Percentiles rank a stretch among this genome's conserved stretches.
Evolutionary conservation across 257 asterid species (phyloP).

Genomic region (Knoxia roxburghii): DNA sequence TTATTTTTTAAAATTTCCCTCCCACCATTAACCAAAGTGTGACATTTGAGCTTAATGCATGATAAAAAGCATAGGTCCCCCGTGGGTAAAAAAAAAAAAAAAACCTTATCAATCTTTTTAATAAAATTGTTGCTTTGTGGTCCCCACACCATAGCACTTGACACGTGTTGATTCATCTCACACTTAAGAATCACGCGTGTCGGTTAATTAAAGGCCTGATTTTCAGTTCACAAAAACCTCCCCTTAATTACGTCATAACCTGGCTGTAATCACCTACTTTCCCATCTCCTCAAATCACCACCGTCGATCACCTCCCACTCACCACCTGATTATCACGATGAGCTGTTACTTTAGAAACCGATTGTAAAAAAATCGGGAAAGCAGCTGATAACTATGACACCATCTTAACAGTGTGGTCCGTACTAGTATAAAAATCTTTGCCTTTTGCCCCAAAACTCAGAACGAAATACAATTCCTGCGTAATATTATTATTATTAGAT

Average conservation of each 20-base stretch:
- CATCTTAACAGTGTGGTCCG: constrained; percentile 18
- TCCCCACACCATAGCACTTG: constrained; percentile 16
- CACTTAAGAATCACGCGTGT: constrained; percentile 26
- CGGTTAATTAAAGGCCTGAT: constrained; percentile 24
- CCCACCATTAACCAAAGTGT: constrained; percentile 14
- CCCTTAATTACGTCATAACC: constrained; percentile 11
- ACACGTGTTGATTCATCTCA: constrained; percentile 24
- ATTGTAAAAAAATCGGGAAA: neutral
- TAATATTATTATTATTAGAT: too few relatives aligned
- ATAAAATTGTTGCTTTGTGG: constrained; percentile 20
- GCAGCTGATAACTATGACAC: constrained; percentile 7
- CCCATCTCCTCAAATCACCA: neutral
- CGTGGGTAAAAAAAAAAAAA: too few relatives aligned
- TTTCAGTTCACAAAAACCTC: constrained; percentile 18
- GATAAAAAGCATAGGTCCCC: constrained; percentile 2
- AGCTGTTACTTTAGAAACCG: neutral
- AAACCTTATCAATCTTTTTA: constrained; percentile 20
- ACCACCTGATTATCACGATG: too few relatives aligned
- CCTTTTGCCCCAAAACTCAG: constrained; percentile 2
- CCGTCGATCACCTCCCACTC: neutral
- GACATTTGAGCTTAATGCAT: constrained; percentile 15
- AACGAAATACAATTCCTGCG: constrained; percentile 12
- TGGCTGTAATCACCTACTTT: constrained; percentile 9
- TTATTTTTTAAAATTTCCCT: too few relatives aligned
- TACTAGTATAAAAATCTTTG: constrained; percentile 29